Conservation (phyloP, 345 rosid species). For the Nephelium lappaceum region DNA sequence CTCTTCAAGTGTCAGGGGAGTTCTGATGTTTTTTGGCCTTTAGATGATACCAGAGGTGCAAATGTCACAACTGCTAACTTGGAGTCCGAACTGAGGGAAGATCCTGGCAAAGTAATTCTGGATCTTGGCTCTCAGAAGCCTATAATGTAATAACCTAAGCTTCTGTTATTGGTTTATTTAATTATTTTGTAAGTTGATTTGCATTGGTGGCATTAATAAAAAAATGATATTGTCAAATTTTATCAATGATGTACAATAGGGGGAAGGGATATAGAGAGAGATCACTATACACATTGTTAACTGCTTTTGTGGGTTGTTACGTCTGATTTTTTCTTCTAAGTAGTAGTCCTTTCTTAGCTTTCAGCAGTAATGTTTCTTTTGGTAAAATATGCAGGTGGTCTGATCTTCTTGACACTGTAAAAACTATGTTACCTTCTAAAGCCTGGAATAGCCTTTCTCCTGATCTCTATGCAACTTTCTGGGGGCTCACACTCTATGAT, state of each 20-base stretch:
- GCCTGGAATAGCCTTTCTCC: constrained; percentile 99
- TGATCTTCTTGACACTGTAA: constrained; percentile 86
- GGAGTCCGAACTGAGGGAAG: constrained; percentile 50
- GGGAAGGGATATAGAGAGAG: neutral
- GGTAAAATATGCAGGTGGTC: constrained; percentile 75
- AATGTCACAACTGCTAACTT: constrained; percentile 32
- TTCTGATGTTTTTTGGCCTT: constrained; percentile 87
- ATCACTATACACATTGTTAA: neutral
- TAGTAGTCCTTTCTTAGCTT: neutral
- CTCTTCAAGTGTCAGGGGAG: constrained; percentile 75
- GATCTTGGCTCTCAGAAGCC: constrained; percentile 68
- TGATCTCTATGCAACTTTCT: constrained; percentile 92
- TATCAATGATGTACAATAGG: neutral
- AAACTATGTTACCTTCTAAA: constrained; percentile 85
- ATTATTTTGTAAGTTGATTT: constrained; percentile 18
- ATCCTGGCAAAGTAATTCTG: constrained; percentile 49
- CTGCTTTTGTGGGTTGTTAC: neutral
- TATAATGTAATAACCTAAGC: constrained; percentile 48
- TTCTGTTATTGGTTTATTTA: constrained; percentile 7
- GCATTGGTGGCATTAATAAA: constrained; percentile 19
- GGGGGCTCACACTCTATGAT: constrained; percentile 99
- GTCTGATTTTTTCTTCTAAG: neutral
- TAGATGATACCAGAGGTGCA: constrained; percentile 54
- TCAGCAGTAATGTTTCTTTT: neutral
- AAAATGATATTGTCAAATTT: constrained; percentile 4